These are phyloP conservation scores for Paramarasmius palmivorus DNA, from an alignment of 1,284 basidiomycete genomes.

Conservation along the genomic window DNA sequence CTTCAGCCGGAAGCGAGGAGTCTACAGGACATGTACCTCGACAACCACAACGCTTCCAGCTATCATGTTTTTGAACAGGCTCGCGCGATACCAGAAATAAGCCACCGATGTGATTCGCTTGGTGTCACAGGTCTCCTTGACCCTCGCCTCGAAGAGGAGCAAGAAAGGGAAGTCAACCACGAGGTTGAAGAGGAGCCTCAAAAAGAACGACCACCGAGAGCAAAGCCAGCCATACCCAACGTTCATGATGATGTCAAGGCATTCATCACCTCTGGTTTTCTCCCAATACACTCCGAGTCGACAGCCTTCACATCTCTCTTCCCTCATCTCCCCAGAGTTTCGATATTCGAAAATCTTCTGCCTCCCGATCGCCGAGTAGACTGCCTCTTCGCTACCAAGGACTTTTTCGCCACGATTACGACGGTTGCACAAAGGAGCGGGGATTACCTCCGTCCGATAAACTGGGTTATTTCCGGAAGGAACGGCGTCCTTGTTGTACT, in stretches of 20 bases:
- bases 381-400: slow-evolving; percentile 27
- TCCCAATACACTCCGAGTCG: slow-evolving; percentile 7
- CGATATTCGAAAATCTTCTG: neutral
- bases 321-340: slow-evolving; percentile 16
- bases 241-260: slow-evolving; percentile 24
- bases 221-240: slow-evolving; percentile 22
- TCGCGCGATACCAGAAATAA: slow-evolving; percentile 23
- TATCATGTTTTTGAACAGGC: neutral
- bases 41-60: neutral
- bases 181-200: slow-evolving; percentile 44
- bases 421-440: slow-evolving; percentile 5
- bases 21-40: slow-evolving; percentile 37
- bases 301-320: slow-evolving; percentile 15
- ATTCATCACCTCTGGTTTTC: slow-evolving; percentile 28
- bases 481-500: slow-evolving; percentile 32
- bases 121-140: slow-evolving; percentile 21
- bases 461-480: slow-evolving; percentile 40
- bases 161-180: slow-evolving; percentile 47
- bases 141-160: slow-evolving; percentile 43
- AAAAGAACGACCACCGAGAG: slow-evolving; percentile 32
- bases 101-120: slow-evolving; percentile 27
- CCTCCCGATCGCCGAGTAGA: slow-evolving; percentile 17
- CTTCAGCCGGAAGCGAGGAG: slow-evolving; percentile 38
- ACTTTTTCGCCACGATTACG: slow-evolving; percentile 30
- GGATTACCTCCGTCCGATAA: slow-evolving; percentile 41